Evolutionary conservation across 2,329 filamentous ascomycete species (phyloP).

Genomic region (Amylocarpus encephaloides): DNA sequence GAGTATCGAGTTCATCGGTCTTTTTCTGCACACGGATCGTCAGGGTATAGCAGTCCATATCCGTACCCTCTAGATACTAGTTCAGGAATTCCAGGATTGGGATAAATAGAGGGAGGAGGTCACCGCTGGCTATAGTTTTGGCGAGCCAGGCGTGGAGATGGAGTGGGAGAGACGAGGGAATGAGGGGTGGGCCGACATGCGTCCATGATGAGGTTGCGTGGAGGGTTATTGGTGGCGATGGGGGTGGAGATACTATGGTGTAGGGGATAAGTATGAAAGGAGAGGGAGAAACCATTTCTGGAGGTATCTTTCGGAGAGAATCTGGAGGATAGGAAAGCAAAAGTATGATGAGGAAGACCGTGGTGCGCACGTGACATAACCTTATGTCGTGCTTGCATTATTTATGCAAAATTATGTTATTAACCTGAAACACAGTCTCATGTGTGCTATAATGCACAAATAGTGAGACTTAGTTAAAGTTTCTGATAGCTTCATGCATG

Average conservation of each 20-base stretch:
- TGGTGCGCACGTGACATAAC: too few relatives aligned
- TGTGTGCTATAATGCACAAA: too few relatives aligned
- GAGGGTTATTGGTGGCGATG: background rate
- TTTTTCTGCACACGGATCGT: conserved; percentile 7
- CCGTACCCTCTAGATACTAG: background rate
- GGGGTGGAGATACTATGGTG: background rate
- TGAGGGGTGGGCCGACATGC: conserved; percentile 1
- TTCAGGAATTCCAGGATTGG: conserved; percentile 6
- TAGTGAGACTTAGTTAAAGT: too few relatives aligned
- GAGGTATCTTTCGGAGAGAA: too few relatives aligned
- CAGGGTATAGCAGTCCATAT: conserved; percentile 5
- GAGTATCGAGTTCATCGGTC: conserved; percentile 4
- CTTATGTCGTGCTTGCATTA: too few relatives aligned
- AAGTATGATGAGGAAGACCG: too few relatives aligned
- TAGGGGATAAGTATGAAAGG: background rate
- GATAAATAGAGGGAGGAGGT: background rate
- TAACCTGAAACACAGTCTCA: too few relatives aligned
- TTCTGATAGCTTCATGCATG: too few relatives aligned
- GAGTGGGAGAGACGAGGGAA: background rate
- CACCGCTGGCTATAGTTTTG: background rate
- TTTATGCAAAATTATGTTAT: too few relatives aligned
- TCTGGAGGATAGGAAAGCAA: too few relatives aligned
- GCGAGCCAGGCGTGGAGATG: conserved; percentile 1
- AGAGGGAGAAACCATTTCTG: background rate
- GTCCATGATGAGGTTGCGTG: conserved; percentile 3